Evolutionary conservation across 169 alveolate species (phyloP).

Genomic region (Theileria parva): DNA sequence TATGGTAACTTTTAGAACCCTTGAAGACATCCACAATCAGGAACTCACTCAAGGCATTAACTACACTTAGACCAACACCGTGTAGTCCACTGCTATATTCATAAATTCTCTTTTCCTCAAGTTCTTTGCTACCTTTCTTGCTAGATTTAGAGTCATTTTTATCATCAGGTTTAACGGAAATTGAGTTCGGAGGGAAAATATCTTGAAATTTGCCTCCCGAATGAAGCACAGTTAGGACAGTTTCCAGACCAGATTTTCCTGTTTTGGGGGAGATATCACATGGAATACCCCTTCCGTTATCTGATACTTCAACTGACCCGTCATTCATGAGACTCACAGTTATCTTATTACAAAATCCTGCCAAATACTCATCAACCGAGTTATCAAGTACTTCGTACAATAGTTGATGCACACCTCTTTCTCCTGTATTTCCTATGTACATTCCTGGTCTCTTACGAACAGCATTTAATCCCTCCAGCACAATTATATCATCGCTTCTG

Average conservation of each 20-base stretch:
- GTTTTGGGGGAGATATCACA: constrained; percentile 74
- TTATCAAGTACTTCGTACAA: constrained; percentile 81
- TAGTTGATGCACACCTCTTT: constrained; percentile 79
- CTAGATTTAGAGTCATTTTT: constrained; percentile 14
- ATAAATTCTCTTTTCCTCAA: constrained; percentile 52
- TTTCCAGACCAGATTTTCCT: constrained; percentile 75
- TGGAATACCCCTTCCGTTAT: constrained; percentile 84
- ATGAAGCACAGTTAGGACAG: constrained; percentile 79
- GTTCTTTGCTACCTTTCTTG: constrained; percentile 16
- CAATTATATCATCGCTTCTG: constrained; percentile 75
- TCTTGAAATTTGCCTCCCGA: constrained; percentile 84
- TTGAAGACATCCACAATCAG: constrained; percentile 75
- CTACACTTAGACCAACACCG: constrained; percentile 83
- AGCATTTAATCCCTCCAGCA: constrained; percentile 82
- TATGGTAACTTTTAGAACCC: constrained; percentile 61
- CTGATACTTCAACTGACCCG: constrained; percentile 70
- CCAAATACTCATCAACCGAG: constrained; percentile 80
- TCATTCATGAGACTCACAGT: constrained; percentile 68
- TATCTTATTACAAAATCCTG: constrained; percentile 73
- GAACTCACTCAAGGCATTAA: constrained; percentile 76
- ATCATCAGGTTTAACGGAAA: constrained; percentile 25
- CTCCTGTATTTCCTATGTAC: constrained; percentile 82
- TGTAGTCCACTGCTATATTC: constrained; percentile 80
- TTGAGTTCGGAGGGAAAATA: constrained; percentile 5
- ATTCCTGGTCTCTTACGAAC: constrained; percentile 85